These are phyloP conservation scores for Brassica hybrid DNA, from an alignment of 441 rosid species.

Conservation along the genomic window DNA sequence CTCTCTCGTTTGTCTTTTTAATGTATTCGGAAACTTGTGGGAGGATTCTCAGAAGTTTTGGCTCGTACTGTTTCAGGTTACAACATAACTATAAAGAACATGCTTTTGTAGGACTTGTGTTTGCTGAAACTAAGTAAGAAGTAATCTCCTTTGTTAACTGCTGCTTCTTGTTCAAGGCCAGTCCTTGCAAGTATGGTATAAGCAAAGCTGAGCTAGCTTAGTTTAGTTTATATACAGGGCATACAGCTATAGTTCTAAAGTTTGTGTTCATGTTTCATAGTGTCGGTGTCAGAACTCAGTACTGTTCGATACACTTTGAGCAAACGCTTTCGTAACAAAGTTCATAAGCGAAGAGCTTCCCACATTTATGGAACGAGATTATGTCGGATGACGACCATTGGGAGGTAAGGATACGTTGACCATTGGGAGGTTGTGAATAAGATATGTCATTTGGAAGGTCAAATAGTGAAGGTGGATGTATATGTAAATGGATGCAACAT, in stretches of 20 bases:
- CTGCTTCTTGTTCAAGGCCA: background rate
- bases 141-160: background rate
- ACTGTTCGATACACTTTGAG: background rate
- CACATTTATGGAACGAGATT: too few species aligned
- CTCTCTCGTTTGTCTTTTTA: constrained; percentile 11
- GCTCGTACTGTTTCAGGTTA: constrained; percentile 20
- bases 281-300: too few species aligned
- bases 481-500: too few species aligned
- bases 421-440: too few species aligned
- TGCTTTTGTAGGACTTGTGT: constrained; percentile 18
- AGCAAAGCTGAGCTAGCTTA: background rate
- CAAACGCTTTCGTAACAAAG: too few species aligned
- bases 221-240: background rate
- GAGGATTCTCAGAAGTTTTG: constrained; percentile 16
- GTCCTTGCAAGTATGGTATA: background rate
- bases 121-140: background rate
- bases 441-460: too few species aligned
- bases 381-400: too few species aligned
- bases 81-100: constrained; percentile 20
- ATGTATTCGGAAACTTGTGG: constrained; percentile 22
- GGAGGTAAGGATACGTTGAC: too few species aligned
- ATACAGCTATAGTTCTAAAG: background rate
- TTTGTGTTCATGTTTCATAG: background rate
- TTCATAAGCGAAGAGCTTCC: too few species aligned
- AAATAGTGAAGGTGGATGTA: too few species aligned